A percentile compares a stretch with the other conserved stretches of the same genome.
Evolutionary conservation across 106 monocot genomes (phyloP).

Genomic region (Iris macrosiphon): DNA sequence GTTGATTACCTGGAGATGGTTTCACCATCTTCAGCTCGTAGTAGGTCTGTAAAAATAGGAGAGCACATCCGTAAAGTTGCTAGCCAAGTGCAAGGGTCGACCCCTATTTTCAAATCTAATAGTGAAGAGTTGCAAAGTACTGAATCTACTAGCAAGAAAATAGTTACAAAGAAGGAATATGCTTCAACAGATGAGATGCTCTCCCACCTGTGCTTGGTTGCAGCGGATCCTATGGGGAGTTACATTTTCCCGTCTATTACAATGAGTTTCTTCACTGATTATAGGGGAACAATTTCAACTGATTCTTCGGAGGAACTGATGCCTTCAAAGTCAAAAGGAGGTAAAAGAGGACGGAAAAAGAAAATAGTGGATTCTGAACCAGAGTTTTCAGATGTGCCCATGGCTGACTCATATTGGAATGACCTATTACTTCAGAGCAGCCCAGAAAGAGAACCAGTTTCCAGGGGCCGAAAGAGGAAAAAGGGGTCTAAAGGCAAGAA

Average conservation of each 20-base stretch:
- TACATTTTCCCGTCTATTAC: constrained; percentile 16
- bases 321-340: constrained; percentile 13
- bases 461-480: constrained; percentile 11
- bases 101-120: constrained; percentile 22
- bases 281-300: constrained; percentile 21
- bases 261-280: constrained; percentile 34
- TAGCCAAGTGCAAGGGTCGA: constrained; percentile 51
- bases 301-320: constrained; percentile 16
- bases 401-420: constrained; percentile 32
- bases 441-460: constrained; percentile 9
- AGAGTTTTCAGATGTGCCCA: constrained; percentile 13
- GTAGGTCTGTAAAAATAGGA: constrained; percentile 64
- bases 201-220: constrained; percentile 49
- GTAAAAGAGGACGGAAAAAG: constrained; percentile 44
- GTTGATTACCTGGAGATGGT: constrained; percentile 22
- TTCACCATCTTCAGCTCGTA: constrained; percentile 19
- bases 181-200: constrained; percentile 47
- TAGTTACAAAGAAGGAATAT: constrained; percentile 15
- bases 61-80: constrained; percentile 75
- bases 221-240: constrained; percentile 25
- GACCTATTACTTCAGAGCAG: constrained; percentile 20
- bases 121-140: constrained; percentile 27
- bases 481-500: constrained; percentile 13
- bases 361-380: constrained; percentile 8
- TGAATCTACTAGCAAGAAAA: constrained; percentile 6